Evolutionary conservation across 1,139 yeast genomes (phyloP).

Genomic region (Maudiozyma humilis): DNA sequence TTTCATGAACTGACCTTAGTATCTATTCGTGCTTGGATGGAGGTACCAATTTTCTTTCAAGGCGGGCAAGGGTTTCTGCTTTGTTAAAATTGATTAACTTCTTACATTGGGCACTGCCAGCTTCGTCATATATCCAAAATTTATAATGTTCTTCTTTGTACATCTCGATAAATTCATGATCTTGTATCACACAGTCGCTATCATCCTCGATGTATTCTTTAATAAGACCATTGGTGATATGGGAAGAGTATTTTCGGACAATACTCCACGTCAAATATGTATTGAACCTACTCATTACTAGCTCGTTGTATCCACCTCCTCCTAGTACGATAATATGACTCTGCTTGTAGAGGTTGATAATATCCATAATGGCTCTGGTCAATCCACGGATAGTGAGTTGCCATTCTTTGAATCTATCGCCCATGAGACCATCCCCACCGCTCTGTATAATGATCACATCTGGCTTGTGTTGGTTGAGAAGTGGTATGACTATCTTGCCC

Average conservation of each 20-base stretch:
- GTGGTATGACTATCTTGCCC: slow-evolving; percentile 39
- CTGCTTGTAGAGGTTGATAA: slow-evolving; percentile 30
- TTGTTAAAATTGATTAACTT: slow-evolving; percentile 21
- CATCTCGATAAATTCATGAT: slow-evolving; percentile 39
- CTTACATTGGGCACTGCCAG: slow-evolving; percentile 19
- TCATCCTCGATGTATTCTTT: background rate
- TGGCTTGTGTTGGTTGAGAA: slow-evolving; percentile 37
- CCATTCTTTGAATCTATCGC: slow-evolving; percentile 61
- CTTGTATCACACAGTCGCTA: slow-evolving; percentile 43
- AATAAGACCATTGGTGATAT: background rate
- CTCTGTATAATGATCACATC: slow-evolving; percentile 54
- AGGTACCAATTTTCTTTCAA: no score
- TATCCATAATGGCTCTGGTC: slow-evolving; percentile 32
- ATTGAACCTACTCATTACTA: slow-evolving; percentile 60
- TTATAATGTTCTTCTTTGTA: slow-evolving; percentile 42
- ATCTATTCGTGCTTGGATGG: no score
- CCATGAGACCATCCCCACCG: slow-evolving; percentile 63
- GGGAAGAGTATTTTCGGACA: slow-evolving; percentile 10
- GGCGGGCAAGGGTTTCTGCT: background rate
- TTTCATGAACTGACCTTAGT: no score
- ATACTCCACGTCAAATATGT: slow-evolving; percentile 44
- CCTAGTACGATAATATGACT: slow-evolving; percentile 48
- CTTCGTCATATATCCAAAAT: slow-evolving; percentile 40
- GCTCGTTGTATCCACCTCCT: slow-evolving; percentile 70
- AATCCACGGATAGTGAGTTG: slow-evolving; percentile 51